Evolutionary conservation across 768 basidiomycete genomes (phyloP), one percentile per base, ranked within the genome.

Genomic region (Dictyophora rubrovolvata): DNA sequence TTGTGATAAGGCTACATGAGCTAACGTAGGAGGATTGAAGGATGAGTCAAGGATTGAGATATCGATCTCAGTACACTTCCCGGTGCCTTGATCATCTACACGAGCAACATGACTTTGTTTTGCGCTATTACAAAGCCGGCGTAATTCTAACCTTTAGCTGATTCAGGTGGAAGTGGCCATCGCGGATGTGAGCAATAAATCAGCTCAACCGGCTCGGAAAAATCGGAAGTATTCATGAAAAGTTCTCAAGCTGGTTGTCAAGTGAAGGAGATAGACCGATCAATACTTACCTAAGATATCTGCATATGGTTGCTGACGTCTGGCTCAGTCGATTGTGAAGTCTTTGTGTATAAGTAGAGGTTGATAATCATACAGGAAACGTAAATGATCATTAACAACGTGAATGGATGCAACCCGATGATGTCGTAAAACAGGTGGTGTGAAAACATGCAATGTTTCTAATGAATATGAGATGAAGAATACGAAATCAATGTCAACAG

Each of bases 11-110:
- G 87, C 85, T 55, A 86, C 76, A 69, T 97, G 93, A 0, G 93
- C 90, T 21, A 79, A 69, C 2, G 90, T 93, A 1, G 94, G 94
- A 2, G 93, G 93, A 66, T 97, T 95, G 73, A 90, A 97, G 1
- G 91, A 93, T 1, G 92, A 86, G 65, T 96, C 94, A 42, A 96
- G 77, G n/a, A 94, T 74, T 3, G 86, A 78, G 51, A 94, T 75
- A 77, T 36, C 84, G 67, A 2, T 69, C 67, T 33, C 35, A 55
- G 22, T 7, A 28, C 28, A 28, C 28, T 28, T 28, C 28, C 7
- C 28, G 28, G 28, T 46, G n/a, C 16, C 61, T 59, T 17, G 52
- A 53, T 57, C 63, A 10, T 6, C 18, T 8, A 16, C 20, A 20
- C 20, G 42, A 33, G 48, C 18, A 34, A 22, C 5, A 48, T 16